Conservation (phyloP, 2,329 filamentous ascomycete genomes). For the Tolypocladium nubicola region DNA sequence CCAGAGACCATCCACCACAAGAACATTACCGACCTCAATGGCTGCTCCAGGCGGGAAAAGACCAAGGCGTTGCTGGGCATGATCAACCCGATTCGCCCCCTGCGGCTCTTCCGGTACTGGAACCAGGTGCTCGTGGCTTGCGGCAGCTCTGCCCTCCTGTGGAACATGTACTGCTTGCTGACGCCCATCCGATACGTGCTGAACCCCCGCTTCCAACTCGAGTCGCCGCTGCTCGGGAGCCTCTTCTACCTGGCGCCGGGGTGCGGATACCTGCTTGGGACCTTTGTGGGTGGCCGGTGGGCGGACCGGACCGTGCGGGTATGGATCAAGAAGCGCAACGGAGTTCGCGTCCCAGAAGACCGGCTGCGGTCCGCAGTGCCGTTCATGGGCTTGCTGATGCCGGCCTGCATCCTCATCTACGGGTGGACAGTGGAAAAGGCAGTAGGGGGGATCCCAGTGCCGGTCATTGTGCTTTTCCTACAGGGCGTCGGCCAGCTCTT, state of each 20-base stretch:
- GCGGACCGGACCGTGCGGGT: slow-evolving; percentile 56
- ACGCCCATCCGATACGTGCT: slow-evolving; percentile 63
- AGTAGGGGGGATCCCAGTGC: slow-evolving; percentile 44
- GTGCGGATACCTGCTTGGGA: slow-evolving; percentile 57
- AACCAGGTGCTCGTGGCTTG: slow-evolving; percentile 53
- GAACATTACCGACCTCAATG: slow-evolving; percentile 49
- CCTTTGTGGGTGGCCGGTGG: slow-evolving; percentile 61
- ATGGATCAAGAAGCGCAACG: slow-evolving; percentile 49
- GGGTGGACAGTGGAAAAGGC: slow-evolving; percentile 39
- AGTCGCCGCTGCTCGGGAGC: slow-evolving; percentile 51
- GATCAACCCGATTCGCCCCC: slow-evolving; percentile 55
- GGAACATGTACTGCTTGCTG: slow-evolving; percentile 56
- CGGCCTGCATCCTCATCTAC: slow-evolving; percentile 54
- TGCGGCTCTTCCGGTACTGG: slow-evolving; percentile 55
- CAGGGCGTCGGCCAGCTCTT: slow-evolving; percentile 67
- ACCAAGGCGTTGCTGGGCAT: slow-evolving; percentile 46
- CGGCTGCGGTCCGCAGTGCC: slow-evolving; percentile 48
- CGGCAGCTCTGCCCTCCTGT: slow-evolving; percentile 53
- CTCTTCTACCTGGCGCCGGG: slow-evolving; percentile 69
- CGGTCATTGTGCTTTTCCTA: slow-evolving; percentile 63
- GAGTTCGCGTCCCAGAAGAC: slow-evolving; percentile 56
- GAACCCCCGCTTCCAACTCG: slow-evolving; percentile 62
- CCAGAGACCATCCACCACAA: slow-evolving; percentile 63
- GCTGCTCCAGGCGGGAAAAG: slow-evolving; percentile 38
- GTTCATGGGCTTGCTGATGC: slow-evolving; percentile 47